Base-by-base conservation (phyloP, 129 eudicot species). In the Flaveria linearis region DNA sequence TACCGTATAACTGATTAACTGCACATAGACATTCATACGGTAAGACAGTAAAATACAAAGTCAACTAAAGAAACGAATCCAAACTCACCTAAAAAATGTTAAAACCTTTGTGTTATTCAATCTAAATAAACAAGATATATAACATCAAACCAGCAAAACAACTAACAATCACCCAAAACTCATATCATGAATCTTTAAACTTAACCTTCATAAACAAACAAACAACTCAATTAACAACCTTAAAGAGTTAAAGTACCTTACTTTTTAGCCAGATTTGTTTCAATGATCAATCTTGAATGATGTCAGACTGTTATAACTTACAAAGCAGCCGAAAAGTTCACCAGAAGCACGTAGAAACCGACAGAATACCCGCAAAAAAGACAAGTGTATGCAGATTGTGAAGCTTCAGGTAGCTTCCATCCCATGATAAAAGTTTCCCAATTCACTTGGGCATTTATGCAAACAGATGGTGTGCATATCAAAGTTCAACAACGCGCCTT, bases 401-500 rank as follows among this genome's bases (percentile, higher is more conserved):
- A 84, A 78, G 81, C 53, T 82, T 80, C 72, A 71, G 61, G 75
- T 60, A 63, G 60, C 87, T 80, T 82, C 75, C 30, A 75, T 69
- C 72, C 81, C 86, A 81, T 78, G 11, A 36, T 43, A 0, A 57
- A 82, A 52, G 2, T 52, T 15, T 55, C 10, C 51, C 16, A 46
- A 67, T 76, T 75, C 68, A 45, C 56, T 53, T 50, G 43, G 60
- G 52, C 17, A 30, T 72, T 82, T 84, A 81, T 63, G 72, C 73
- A 72, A 82, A 76, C 18, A 76, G 80, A 5, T 83, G 52, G 72
- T 76, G 78, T 73, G 81, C 76, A 72, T 72, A 64, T 23, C 46
- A 76, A 46, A 53, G 61, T 36, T 77, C 75, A 53, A 51, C 61
- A 51, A 64, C 2, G n/a, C n/a, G 23, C 28, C 23, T 47, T 60